Conservation (phyloP, 1,284 basidiomycete species). For the Termitomyces sp. region DNA sequence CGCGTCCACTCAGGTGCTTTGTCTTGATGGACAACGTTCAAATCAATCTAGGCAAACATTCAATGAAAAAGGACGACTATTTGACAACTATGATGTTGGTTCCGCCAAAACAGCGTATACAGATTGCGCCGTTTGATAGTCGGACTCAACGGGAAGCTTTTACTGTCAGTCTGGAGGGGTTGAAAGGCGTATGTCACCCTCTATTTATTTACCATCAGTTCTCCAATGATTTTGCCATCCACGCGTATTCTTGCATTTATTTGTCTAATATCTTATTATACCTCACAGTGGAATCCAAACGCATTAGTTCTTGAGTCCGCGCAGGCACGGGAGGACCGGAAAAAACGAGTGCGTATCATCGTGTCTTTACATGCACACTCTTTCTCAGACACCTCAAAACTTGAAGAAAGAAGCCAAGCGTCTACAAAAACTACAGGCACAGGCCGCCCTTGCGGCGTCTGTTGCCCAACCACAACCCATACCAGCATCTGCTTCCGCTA, state of each 20-base stretch:
- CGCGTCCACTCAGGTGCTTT: constrained; percentile 1
- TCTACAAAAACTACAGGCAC: constrained; percentile 57
- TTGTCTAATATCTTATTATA: constrained; percentile 5
- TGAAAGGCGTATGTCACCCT: constrained; percentile 63
- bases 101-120: constrained; percentile 66
- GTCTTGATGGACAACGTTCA: constrained; percentile 9
- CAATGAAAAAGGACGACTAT: constrained; percentile 77
- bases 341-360: constrained; percentile 56
- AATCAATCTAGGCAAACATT: constrained; percentile 57
- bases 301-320: constrained; percentile 62
- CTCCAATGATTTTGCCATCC: constrained; percentile 3
- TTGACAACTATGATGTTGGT: constrained; percentile 58
- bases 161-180: constrained; percentile 62
- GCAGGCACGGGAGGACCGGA: constrained; percentile 74
- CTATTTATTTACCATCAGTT: constrained; percentile 4
- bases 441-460: constrained; percentile 27
- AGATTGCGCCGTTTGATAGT: constrained; percentile 59
- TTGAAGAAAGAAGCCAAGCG: constrained; percentile 68
- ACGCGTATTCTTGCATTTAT: constrained; percentile 10
- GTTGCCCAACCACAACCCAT: constrained; percentile 28
- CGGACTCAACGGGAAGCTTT: constrained; percentile 70
- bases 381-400: constrained; percentile 1
- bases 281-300: constrained; percentile 61
- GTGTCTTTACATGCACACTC: constrained; percentile 1
- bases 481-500: constrained; percentile 31